A percentile compares a stretch with the other conserved stretches of the same genome.
phyloP scores from a whole-genome alignment of 805 yeast species.

The Isabelozyma heimii region DNA sequence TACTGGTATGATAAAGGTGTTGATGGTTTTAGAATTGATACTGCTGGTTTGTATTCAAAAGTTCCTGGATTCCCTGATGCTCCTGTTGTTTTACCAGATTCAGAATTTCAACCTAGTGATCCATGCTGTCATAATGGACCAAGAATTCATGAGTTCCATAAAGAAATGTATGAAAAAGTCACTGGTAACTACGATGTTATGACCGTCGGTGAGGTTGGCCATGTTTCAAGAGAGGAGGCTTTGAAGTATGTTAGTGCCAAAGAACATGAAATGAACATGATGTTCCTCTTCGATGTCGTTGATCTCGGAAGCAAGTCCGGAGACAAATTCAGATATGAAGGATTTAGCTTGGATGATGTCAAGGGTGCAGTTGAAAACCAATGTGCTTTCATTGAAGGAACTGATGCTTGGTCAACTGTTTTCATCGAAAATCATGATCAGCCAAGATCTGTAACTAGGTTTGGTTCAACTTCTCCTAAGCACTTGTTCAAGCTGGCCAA shows the following conservation, averaged over 20 bases:
- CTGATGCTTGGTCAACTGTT: constrained; percentile 51
- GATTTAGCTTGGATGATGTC: constrained; percentile 30
- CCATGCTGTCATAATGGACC: constrained; percentile 40
- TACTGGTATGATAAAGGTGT: constrained; percentile 52
- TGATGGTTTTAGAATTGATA: constrained; percentile 53
- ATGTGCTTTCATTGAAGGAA: constrained; percentile 34
- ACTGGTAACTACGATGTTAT: constrained; percentile 42
- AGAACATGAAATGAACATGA: constrained; percentile 25
- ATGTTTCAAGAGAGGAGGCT: constrained; percentile 32
- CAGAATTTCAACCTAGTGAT: constrained; percentile 33
- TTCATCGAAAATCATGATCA: constrained; percentile 55
- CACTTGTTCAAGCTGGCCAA: constrained; percentile 38
- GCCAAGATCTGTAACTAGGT: constrained; percentile 47
- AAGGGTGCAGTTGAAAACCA: constrained; percentile 30
- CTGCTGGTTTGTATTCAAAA: constrained; percentile 48
- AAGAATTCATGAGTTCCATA: constrained; percentile 49
- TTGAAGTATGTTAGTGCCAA: constrained; percentile 34
- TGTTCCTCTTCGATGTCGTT: constrained; percentile 21
- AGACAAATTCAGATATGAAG: constrained; percentile 29
- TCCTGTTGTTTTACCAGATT: constrained; percentile 37
- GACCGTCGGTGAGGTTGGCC: constrained; percentile 54
- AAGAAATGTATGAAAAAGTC: constrained; percentile 40
- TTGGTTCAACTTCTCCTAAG: constrained; percentile 36
- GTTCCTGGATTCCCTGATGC: constrained; percentile 42
- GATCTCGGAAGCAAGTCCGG: constrained; percentile 29